These are phyloP conservation scores for Talaromyces sp. DNA, from an alignment of 2,329 filamentous ascomycete genomes.

Conservation along the genomic window DNA sequence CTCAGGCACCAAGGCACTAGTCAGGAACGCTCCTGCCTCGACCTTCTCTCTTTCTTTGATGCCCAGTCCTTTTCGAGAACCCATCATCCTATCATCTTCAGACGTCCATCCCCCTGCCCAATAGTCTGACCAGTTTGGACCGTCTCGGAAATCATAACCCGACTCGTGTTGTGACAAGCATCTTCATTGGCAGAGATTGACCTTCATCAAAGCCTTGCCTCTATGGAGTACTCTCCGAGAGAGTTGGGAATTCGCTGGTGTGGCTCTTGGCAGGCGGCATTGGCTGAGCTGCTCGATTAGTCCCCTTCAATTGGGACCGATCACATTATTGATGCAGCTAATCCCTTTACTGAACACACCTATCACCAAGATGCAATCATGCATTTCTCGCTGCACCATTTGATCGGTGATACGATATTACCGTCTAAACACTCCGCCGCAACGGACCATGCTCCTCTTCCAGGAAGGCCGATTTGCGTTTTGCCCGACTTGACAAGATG, in stretches of 20 bases:
- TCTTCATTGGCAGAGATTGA: constrained; percentile 1
- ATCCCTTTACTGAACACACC: not conserved
- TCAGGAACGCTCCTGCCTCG: not conserved
- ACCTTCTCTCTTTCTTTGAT: not conserved
- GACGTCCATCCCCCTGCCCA: no score
- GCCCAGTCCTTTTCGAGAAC: not conserved
- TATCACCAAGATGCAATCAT: not conserved
- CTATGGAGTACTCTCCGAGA: not conserved
- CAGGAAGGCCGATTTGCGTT: not conserved
- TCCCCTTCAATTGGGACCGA: constrained; percentile 9
- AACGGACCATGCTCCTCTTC: not conserved
- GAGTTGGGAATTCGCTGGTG: not conserved
- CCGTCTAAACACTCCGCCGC: not conserved
- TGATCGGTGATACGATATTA: not conserved
- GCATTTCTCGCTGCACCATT: not conserved
- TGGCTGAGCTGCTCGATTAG: constrained; percentile 1
- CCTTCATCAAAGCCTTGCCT: not conserved
- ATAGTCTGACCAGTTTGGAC: not conserved
- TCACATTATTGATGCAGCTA: constrained; percentile 14
- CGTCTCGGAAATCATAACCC: not conserved
- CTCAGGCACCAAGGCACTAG: not conserved
- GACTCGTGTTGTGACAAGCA: constrained; percentile 12
- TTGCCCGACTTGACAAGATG: not conserved
- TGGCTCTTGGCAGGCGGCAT: constrained; percentile 10
- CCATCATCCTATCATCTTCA: not conserved